These are phyloP conservation scores for Camellia oleifera DNA, from an alignment of 179 eudicot species.

Conservation along the genomic window DNA sequence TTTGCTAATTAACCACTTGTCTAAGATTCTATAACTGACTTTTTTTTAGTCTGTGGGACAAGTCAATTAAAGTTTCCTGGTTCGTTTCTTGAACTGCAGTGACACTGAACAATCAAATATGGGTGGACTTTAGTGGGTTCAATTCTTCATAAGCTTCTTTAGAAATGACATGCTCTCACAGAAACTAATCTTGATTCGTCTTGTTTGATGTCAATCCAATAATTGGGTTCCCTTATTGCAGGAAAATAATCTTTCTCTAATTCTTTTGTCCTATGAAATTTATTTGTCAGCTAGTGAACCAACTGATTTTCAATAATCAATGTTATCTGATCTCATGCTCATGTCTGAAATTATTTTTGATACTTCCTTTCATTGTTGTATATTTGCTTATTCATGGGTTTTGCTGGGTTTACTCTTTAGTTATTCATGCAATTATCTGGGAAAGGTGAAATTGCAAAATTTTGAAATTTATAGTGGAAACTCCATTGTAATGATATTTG, in stretches of 20 bases:
- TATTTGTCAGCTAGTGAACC: constrained; percentile 5
- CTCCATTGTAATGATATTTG: not conserved
- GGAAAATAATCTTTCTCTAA: not conserved
- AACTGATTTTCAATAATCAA: not conserved
- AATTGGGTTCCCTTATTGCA: not conserved
- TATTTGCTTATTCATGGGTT: too few relatives aligned
- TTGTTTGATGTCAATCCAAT: not conserved
- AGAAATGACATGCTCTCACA: not conserved
- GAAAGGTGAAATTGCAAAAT: too few relatives aligned
- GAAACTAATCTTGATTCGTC: not conserved
- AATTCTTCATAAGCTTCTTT: not conserved
- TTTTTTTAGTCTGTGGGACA: not conserved
- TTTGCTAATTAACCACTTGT: not conserved
- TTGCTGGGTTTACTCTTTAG: too few relatives aligned
- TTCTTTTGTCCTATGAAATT: not conserved
- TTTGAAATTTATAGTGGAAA: too few relatives aligned
- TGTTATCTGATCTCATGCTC: not conserved
- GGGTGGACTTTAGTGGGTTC: not conserved
- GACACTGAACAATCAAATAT: not conserved
- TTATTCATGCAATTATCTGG: too few relatives aligned
- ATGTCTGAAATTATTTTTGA: not conserved
- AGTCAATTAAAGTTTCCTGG: not conserved
- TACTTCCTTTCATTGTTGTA: too few relatives aligned
- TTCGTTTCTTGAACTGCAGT: not conserved
- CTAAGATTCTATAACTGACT: not conserved